Evolutionary conservation across 116 monocot genomes (phyloP).

Genomic region (Zostera marina): DNA sequence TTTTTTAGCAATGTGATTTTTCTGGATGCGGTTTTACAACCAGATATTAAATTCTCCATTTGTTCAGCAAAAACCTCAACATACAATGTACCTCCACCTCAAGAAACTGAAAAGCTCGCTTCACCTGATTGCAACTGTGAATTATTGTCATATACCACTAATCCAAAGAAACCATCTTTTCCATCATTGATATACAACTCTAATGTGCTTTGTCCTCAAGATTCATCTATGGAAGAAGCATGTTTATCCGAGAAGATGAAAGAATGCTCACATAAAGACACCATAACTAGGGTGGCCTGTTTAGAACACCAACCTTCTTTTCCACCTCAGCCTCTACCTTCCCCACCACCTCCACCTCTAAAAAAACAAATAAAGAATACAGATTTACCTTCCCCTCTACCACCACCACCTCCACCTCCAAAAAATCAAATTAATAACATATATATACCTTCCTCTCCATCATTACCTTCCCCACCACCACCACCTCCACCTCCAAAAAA

Average conservation of each 20-base stretch:
- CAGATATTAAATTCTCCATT: conserved; percentile 9
- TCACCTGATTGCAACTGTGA: background rate
- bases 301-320: conserved; percentile 9
- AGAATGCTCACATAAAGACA: background rate
- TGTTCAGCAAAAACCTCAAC: conserved; percentile 12
- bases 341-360: conserved; percentile 10
- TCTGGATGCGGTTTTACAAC: conserved; percentile 23
- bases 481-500: background rate
- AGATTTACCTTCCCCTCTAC: conserved; percentile 1
- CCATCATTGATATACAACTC: background rate
- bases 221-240: too few relatives aligned
- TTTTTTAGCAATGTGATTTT: conserved; percentile 63
- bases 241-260: background rate
- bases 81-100: background rate
- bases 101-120: conserved; percentile 1
- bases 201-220: background rate
- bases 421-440: background rate
- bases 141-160: conserved; percentile 3
- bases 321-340: conserved; percentile 9
- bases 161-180: conserved; percentile 9
- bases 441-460: background rate
- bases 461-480: too few relatives aligned
- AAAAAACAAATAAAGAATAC: background rate
- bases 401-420: conserved; percentile 5
- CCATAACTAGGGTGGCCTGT: background rate